These are phyloP conservation scores for Fusarium haematococcum DNA, from an alignment of 2,329 filamentous ascomycete genomes.

Conservation along the genomic window DNA sequence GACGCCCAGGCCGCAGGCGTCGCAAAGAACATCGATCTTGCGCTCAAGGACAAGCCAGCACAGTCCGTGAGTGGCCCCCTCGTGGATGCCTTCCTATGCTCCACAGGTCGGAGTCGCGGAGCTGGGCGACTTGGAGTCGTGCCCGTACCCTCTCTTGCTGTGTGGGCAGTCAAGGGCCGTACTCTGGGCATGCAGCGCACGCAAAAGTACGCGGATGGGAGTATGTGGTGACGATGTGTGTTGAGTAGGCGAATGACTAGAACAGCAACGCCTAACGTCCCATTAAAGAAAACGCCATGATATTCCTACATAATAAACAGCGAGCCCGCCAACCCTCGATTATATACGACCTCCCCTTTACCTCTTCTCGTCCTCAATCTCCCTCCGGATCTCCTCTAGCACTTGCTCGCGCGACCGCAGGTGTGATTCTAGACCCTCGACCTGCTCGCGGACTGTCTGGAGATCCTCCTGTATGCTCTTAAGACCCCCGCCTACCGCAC, in stretches of 20 bases:
- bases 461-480: constrained; percentile 88
- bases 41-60: constrained; percentile 58
- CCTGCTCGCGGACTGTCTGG: constrained; percentile 90
- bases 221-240: constrained; percentile 50
- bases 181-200: constrained; percentile 60
- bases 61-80: constrained; percentile 59
- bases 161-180: constrained; percentile 64
- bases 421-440: constrained; percentile 89
- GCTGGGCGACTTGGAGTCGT: constrained; percentile 61
- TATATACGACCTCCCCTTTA: constrained; percentile 49
- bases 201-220: constrained; percentile 61
- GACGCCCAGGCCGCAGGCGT: constrained; percentile 68
- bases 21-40: constrained; percentile 65
- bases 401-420: constrained; percentile 80
- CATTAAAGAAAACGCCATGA: constrained; percentile 44
- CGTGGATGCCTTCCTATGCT: constrained; percentile 61
- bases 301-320: constrained; percentile 44
- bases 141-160: constrained; percentile 62
- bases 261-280: constrained; percentile 38
- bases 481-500: constrained; percentile 76
- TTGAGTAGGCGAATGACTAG: not conserved
- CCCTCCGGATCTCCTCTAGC: constrained; percentile 79
- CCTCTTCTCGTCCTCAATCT: constrained; percentile 89
- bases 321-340: constrained; percentile 21
- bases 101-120: constrained; percentile 63